Evolutionary conservation across 139 green algal genomes (phyloP).

Genomic region (Desmodesmus armatus): DNA sequence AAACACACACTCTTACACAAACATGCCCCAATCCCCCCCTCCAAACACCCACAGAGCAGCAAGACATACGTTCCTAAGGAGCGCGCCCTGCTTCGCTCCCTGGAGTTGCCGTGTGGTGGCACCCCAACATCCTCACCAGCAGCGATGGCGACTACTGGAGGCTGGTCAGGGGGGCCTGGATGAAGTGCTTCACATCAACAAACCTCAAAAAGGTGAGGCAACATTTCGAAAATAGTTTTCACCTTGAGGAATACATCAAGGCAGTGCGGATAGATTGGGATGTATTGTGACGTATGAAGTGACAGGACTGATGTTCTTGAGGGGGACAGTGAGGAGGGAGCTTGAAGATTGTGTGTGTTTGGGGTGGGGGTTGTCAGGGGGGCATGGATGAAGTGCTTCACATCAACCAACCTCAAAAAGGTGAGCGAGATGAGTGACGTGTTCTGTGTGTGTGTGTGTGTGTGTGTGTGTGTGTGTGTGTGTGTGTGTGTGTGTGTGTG

Average conservation of each 20-base stretch:
- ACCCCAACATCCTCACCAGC: slow-evolving; percentile 8
- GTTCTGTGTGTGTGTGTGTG: no score
- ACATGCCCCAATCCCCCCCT: background rate
- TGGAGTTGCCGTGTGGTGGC: slow-evolving; percentile 18
- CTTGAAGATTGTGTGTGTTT: no score
- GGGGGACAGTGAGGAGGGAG: no score
- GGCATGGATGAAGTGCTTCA: slow-evolving; percentile 41
- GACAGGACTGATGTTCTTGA: no score
- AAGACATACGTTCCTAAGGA: slow-evolving; percentile 33
- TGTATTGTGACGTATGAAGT: no score
- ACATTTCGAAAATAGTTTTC: background rate
- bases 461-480: no score
- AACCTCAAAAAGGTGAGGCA: background rate
- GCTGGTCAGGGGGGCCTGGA: slow-evolving; percentile 14
- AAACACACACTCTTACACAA: background rate
- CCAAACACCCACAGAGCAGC: slow-evolving; percentile 1
- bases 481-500: no score
- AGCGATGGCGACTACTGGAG: slow-evolving; percentile 20
- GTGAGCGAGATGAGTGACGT: background rate
- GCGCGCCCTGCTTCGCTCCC: background rate
- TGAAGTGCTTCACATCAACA: slow-evolving; percentile 40
- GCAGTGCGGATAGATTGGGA: no score
- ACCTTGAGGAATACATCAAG: no score
- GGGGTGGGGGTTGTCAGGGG: background rate
- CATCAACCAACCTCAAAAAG: background rate